Percentiles rank a stretch among this genome's conserved stretches.
These are phyloP conservation scores for Epichloe sylvatica DNA, from an alignment of 2,329 filamentous ascomycete genomes.

Conservation along the genomic window DNA sequence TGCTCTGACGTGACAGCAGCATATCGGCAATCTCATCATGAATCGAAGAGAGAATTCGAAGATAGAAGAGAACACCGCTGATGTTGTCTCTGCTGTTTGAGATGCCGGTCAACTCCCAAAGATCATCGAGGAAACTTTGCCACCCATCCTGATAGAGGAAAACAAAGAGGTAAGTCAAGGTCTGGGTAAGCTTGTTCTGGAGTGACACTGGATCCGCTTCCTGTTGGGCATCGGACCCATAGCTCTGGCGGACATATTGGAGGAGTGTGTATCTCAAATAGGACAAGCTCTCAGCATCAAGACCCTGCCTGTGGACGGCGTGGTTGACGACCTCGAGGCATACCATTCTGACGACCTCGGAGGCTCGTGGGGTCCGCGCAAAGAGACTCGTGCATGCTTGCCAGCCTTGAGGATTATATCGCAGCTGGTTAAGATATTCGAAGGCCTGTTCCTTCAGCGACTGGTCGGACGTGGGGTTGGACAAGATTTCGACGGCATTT, in stretches of 20 bases:
- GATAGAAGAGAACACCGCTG: constrained; percentile 68
- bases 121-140: constrained; percentile 83
- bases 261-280: constrained; percentile 72
- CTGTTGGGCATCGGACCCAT: constrained; percentile 45
- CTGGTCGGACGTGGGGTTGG: constrained; percentile 63
- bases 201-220: constrained; percentile 59
- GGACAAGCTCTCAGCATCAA: constrained; percentile 57
- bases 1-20: constrained; percentile 61
- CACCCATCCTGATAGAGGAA: constrained; percentile 74
- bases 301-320: constrained; percentile 65
- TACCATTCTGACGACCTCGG: constrained; percentile 77
- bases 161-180: constrained; percentile 84
- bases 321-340: constrained; percentile 89
- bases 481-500: constrained; percentile 90
- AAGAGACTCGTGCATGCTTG: constrained; percentile 81
- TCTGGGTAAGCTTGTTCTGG: constrained; percentile 96
- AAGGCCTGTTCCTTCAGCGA: constrained; percentile 69
- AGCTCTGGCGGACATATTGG: constrained; percentile 65
- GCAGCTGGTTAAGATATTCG: constrained; percentile 65
- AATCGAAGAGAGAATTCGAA: constrained; percentile 75
- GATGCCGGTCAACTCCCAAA: constrained; percentile 58
- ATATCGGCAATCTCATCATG: constrained; percentile 97
- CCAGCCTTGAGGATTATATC: constrained; percentile 74
- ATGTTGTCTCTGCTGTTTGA: constrained; percentile 55
- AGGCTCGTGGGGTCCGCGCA: constrained; percentile 57